Percentiles rank a stretch among this genome's conserved stretches.
Conservation (phyloP, 768 basidiomycete genomes). For the Tubosaeta sp. region DNA sequence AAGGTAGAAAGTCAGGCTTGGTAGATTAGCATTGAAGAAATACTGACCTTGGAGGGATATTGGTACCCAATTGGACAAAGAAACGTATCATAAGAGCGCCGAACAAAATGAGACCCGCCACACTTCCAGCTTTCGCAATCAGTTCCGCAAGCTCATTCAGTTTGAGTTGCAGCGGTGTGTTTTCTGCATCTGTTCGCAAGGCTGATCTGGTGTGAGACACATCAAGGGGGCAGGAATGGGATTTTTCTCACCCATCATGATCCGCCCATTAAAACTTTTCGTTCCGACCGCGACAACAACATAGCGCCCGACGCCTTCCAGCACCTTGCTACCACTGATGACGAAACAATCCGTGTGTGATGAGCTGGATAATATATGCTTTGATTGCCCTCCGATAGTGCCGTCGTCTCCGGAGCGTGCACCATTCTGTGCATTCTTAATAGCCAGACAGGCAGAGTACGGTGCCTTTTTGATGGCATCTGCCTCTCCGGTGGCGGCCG, state of each 20-base stretch:
- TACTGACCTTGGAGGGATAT: slow-evolving; percentile 51
- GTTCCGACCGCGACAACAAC: slow-evolving; percentile 90
- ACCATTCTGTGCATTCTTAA: slow-evolving; percentile 34
- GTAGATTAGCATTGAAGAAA: not conserved
- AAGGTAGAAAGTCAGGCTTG: slow-evolving; percentile 7
- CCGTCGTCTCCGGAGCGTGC: slow-evolving; percentile 18
- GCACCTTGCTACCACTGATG: slow-evolving; percentile 85
- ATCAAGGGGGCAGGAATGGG: not conserved
- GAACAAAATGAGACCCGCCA: slow-evolving; percentile 81
- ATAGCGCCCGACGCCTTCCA: slow-evolving; percentile 92
- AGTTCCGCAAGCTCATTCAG: slow-evolving; percentile 91
- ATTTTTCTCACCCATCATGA: slow-evolving; percentile 83
- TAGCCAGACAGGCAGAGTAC: slow-evolving; percentile 67
- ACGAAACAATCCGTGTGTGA: slow-evolving; percentile 88
- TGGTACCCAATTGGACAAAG: slow-evolving; percentile 78
- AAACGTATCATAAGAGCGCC: slow-evolving; percentile 86
- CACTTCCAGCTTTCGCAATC: slow-evolving; percentile 87
- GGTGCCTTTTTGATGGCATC: slow-evolving; percentile 89
- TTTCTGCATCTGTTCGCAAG: slow-evolving; percentile 79
- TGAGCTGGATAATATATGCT: slow-evolving; percentile 6
- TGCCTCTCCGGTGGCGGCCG: slow-evolving; percentile 93
- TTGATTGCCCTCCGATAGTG: slow-evolving; percentile 22
- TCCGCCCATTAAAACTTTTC: slow-evolving; percentile 92
- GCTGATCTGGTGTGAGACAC: slow-evolving; percentile 41
- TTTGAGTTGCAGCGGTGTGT: slow-evolving; percentile 92